Evolutionary conservation across 495 filamentous ascomycete genomes (phyloP).

Genomic region (Penicillium desertorum): DNA sequence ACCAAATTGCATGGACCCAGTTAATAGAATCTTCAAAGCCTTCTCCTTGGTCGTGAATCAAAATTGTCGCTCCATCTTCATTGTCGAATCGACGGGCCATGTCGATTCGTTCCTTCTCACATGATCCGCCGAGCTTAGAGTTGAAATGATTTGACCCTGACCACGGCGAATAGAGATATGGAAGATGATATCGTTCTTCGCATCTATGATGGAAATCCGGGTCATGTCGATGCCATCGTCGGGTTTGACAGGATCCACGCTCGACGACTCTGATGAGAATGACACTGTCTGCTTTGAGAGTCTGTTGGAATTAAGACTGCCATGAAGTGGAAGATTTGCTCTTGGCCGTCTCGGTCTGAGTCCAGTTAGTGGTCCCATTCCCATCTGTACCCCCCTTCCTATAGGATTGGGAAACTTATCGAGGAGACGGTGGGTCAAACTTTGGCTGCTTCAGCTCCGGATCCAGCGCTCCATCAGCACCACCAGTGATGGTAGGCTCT

Average conservation of each 20-base stretch:
- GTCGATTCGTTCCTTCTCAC: conserved; percentile 5
- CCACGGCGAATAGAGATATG: conserved; percentile 11
- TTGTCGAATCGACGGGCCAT: conserved; percentile 5
- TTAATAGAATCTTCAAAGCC: conserved; percentile 16
- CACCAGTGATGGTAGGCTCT: conserved; percentile 13
- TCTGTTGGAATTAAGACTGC: conserved; percentile 5
- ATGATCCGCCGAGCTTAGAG: conserved; percentile 1
- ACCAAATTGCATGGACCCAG: conserved; percentile 11
- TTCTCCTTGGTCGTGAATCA: conserved; percentile 12
- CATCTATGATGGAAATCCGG: conserved; percentile 3
- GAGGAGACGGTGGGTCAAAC: neutral
- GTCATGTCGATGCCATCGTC: conserved; percentile 7
- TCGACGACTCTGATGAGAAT: conserved; percentile 11
- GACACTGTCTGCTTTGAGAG: conserved; percentile 12
- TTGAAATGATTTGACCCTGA: conserved; percentile 11
- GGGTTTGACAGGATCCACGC: conserved; percentile 1
- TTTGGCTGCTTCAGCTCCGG: conserved; percentile 11
- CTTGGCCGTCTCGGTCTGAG: conserved; percentile 7
- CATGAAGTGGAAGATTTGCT: conserved; percentile 10
- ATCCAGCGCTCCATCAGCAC: conserved; percentile 12
- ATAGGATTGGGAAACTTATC: neutral
- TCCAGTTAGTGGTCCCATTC: neutral
- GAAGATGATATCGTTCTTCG: conserved; percentile 1
- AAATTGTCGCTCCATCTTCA: conserved; percentile 9
- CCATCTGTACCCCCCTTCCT: neutral